Evolutionary conservation across 352 stramenopile genomes (phyloP), one percentile per base, ranked within the genome.

Genomic region (Achlya hypogyna): DNA sequence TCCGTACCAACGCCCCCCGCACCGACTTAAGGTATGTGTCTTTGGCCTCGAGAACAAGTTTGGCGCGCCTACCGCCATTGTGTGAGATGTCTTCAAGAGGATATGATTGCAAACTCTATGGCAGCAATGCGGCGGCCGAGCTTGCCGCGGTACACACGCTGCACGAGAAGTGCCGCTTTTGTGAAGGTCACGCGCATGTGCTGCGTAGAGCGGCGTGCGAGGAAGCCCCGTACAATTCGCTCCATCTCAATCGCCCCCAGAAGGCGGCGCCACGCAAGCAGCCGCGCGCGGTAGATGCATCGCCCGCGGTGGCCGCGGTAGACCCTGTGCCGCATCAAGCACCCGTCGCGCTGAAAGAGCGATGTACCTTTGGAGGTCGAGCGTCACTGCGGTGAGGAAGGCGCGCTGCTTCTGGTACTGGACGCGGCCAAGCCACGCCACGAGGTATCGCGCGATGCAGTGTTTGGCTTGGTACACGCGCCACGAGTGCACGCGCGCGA

Each of bases 391-490:
- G 0, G 45, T 73, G 45, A 81, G 73, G 0, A 65, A 58, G 51
- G 84, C 75, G 20, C 72, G 70, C 14, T 75, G 76, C 18, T 77
- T 71, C 23, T 66, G 64, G 25, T 73, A 28, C 10, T 70, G 66
- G 16, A 89, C 38, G 4, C 60, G 70, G 0, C 64, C 73, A 10
- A 91, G 70, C 80, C 82, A 88, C 16, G 51, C 73, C 60, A 73
- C 73, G 23, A 82, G 22, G 62, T 86, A 87, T 9, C 73, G 75
- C 45, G 88, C 79, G 14, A 89, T 67, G 27, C 78, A 79, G 4
- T 77, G 64, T 0, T 74, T 72, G 5, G 78, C 78, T 2, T 84
- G 65, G 47, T 78, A 75, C 14, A 62, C 67, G 23, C 72, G 71
- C 79, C 81, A 87, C 40, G 59, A 73, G 0, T 59, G 69, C 5